A percentile compares a stretch with the other conserved stretches of the same genome.
Conservation (phyloP, 768 basidiomycete species). For the Kockovaella imperatae region DNA sequence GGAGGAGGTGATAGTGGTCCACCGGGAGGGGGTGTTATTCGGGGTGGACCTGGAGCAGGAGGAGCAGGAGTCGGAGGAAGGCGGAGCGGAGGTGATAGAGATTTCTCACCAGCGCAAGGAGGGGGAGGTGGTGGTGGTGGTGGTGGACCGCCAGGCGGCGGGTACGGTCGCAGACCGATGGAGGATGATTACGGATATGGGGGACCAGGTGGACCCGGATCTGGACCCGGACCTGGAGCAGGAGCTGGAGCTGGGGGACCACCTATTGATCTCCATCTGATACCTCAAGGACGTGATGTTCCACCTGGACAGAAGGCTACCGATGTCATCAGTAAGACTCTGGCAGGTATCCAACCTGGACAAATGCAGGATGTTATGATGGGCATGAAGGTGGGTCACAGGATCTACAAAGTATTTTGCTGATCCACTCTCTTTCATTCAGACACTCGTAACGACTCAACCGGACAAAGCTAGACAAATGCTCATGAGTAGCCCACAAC, state of each 20-base stretch:
- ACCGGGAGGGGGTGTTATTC: too few species aligned
- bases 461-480: slow-evolving; percentile 80
- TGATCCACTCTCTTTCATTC: slow-evolving; percentile 2
- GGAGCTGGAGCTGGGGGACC: slow-evolving; percentile 6
- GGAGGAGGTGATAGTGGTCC: slow-evolving; percentile 10
- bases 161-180: slow-evolving; percentile 3
- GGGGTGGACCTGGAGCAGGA: slow-evolving; percentile 13
- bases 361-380: slow-evolving; percentile 88
- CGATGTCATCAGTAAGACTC: slow-evolving; percentile 75
- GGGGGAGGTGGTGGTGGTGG: not conserved
- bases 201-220: not conserved
- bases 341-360: slow-evolving; percentile 72
- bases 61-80: slow-evolving; percentile 3
- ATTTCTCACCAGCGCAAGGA: not conserved
- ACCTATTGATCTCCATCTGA: slow-evolving; percentile 49
- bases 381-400: slow-evolving; percentile 83
- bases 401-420: not conserved
- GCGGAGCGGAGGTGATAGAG: slow-evolving; percentile 57
- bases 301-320: slow-evolving; percentile 63
- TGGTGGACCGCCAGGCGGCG: slow-evolving; percentile 1
- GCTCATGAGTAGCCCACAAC: slow-evolving; percentile 76
- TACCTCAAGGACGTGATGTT: slow-evolving; percentile 71
- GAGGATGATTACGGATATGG: not conserved
- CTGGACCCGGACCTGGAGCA: not conserved
- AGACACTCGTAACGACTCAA: slow-evolving; percentile 87